Conservation (phyloP, 257 asterid species). For the Jaltomata sinuosa region DNA sequence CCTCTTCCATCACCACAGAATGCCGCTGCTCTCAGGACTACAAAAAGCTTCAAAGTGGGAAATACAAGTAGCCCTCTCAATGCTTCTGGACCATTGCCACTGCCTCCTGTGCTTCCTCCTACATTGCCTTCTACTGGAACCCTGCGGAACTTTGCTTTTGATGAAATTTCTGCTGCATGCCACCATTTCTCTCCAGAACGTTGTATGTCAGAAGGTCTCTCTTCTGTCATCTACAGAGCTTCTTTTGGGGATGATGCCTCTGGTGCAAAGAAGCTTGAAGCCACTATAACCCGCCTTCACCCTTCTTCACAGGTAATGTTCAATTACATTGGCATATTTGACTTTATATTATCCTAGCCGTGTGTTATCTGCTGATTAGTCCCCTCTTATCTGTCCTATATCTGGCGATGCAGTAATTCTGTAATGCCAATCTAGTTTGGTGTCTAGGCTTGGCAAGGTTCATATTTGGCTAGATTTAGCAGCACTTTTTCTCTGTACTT, state of each 20-base stretch:
- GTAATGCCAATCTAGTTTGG: not conserved
- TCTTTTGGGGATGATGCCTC: slow-evolving; percentile 62
- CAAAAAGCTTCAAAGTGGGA: slow-evolving; percentile 56
- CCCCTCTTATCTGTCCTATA: not conserved
- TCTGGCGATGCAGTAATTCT: not conserved
- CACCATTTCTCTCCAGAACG: slow-evolving; percentile 83
- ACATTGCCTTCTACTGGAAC: slow-evolving; percentile 37
- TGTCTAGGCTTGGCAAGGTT: not conserved
- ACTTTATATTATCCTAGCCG: not conserved
- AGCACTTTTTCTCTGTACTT: not conserved
- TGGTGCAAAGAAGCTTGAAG: slow-evolving; percentile 57
- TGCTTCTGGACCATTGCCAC: slow-evolving; percentile 83
- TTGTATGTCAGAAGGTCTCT: slow-evolving; percentile 79
- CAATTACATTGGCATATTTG: not conserved
- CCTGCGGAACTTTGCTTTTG: slow-evolving; percentile 49
- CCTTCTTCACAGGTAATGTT: slow-evolving; percentile 59
- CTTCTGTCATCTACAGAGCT: slow-evolving; percentile 82
- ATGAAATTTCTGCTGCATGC: slow-evolving; percentile 85
- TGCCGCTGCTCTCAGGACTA: slow-evolving; percentile 37
- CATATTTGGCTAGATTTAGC: not conserved
- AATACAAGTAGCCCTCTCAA: slow-evolving; percentile 54
- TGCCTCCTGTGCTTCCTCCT: slow-evolving; percentile 60
- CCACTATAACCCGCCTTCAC: slow-evolving; percentile 76
- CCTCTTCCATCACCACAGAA: slow-evolving; percentile 78
- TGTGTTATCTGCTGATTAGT: not conserved